Percentiles rank a stretch among this genome's conserved stretches.
These are phyloP conservation scores for Sporodiniella umbellata DNA, from an alignment of 371 early-diverging fungal genomes.

Conservation along the genomic window DNA sequence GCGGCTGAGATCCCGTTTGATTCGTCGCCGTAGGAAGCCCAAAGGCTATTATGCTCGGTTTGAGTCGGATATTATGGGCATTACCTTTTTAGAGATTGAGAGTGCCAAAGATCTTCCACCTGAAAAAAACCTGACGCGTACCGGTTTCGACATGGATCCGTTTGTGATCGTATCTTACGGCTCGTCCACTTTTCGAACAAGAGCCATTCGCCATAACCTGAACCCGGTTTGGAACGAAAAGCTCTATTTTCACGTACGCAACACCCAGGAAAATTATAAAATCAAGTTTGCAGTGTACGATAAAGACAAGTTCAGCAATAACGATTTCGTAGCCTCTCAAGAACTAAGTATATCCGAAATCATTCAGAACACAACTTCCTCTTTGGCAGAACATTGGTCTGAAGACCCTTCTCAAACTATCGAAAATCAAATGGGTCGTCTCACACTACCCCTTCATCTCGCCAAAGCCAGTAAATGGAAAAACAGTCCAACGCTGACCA, in stretches of 20 bases:
- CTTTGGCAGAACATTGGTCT: background rate
- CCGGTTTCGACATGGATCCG: conserved; percentile 81
- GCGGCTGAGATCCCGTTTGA: conserved; percentile 3
- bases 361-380: conserved; percentile 14
- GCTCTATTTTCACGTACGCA: conserved; percentile 63
- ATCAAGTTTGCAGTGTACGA: conserved; percentile 76
- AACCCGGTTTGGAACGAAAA: conserved; percentile 74
- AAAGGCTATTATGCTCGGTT: conserved; percentile 7
- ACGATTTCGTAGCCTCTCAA: conserved; percentile 67
- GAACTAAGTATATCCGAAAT: conserved; percentile 44
- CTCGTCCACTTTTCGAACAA: conserved; percentile 66
- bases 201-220: conserved; percentile 59
- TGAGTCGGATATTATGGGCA: conserved; percentile 47
- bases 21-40: conserved; percentile 1
- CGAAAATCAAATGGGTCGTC: conserved; percentile 44
- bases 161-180: conserved; percentile 78
- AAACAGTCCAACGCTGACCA: conserved; percentile 40
- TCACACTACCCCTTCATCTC: conserved; percentile 37
- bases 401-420: conserved; percentile 24
- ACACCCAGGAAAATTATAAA: conserved; percentile 52
- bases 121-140: conserved; percentile 54
- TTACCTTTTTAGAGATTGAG: conserved; percentile 61
- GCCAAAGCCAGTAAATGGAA: conserved; percentile 35
- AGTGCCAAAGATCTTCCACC: conserved; percentile 63
- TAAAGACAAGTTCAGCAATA: conserved; percentile 71